Percentiles rank a stretch among this genome's conserved stretches.
These are phyloP conservation scores for Eucalyptus sideroxylon DNA, from an alignment of 345 rosid species.

Conservation along the genomic window DNA sequence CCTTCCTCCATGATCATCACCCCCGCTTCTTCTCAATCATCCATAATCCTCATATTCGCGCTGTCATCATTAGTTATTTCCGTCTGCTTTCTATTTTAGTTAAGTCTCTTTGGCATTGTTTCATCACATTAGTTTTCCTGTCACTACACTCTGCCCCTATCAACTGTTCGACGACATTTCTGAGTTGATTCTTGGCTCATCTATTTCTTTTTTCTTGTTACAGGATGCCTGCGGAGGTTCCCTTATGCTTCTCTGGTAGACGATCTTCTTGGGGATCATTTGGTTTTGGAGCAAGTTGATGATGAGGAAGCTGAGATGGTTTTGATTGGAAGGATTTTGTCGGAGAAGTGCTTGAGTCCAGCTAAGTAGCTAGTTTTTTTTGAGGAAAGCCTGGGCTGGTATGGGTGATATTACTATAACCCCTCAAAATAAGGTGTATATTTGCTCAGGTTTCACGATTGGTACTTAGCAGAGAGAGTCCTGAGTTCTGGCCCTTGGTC, in stretches of 20 bases:
- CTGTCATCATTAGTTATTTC: no score
- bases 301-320: background rate
- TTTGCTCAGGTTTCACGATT: background rate
- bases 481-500: background rate
- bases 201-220: background rate
- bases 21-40: no score
- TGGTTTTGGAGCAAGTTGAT: background rate
- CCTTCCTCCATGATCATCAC: no score
- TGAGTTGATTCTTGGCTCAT: background rate
- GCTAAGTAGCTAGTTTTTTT: background rate
- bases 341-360: background rate
- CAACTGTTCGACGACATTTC: background rate
- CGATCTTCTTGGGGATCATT: background rate
- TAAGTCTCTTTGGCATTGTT: background rate
- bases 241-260: background rate
- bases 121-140: background rate
- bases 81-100: no score
- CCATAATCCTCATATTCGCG: no score
- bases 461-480: background rate
- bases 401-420: background rate
- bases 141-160: background rate
- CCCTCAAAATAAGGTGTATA: background rate
- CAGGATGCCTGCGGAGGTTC: background rate
- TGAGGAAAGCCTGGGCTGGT: background rate
- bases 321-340: background rate